Conservation (phyloP, 139 green algal genomes). For the Penium margaritaceum region DNA sequence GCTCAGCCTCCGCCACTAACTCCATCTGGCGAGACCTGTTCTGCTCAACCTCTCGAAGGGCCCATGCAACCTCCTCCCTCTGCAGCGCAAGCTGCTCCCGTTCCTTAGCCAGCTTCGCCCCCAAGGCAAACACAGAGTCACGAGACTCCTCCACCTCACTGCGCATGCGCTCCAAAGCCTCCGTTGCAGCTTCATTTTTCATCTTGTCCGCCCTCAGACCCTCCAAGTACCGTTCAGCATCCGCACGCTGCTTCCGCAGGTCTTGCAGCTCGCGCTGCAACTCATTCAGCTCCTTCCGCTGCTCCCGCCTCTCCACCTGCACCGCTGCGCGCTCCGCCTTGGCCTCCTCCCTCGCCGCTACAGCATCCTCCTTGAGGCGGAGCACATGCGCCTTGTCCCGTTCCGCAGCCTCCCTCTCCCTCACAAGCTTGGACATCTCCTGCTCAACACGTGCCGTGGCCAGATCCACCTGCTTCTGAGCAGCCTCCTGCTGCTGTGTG, state of each 20-base stretch:
- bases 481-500: neutral
- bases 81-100: neutral
- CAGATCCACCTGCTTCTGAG: neutral
- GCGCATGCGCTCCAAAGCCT: too few species aligned
- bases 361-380: too few species aligned
- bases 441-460: too few species aligned
- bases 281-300: slow-evolving; percentile 4
- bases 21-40: neutral
- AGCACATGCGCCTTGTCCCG: neutral
- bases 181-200: too few species aligned
- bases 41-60: neutral
- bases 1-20: neutral
- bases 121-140: too few species aligned
- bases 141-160: too few species aligned
- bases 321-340: neutral
- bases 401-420: neutral
- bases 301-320: neutral
- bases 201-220: too few species aligned
- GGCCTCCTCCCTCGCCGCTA: neutral
- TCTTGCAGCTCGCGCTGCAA: too few species aligned
- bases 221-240: too few species aligned
- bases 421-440: neutral
- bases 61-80: neutral
- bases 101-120: neutral
- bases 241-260: too few species aligned